Evolutionary conservation across 78 protist genomes (phyloP).

Genomic region (Protostelium mycophagum): DNA sequence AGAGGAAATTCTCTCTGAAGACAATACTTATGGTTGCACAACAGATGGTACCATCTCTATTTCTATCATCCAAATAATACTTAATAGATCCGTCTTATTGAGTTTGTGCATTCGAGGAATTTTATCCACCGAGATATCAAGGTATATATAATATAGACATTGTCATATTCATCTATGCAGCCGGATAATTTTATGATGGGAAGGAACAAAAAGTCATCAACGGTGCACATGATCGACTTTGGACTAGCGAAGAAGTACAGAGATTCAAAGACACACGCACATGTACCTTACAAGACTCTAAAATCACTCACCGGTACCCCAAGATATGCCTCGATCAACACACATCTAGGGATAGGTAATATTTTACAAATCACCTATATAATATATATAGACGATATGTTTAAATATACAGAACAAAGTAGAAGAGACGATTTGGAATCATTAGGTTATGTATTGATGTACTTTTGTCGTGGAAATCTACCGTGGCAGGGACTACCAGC

Average conservation of each 20-base stretch:
- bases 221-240: conserved; percentile 82
- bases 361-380: not conserved
- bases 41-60: conserved; percentile 72
- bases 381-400: too few species aligned
- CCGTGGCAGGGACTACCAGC: conserved; percentile 96
- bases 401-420: conserved; percentile 75
- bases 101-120: conserved; percentile 57
- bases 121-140: conserved; percentile 86
- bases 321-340: conserved; percentile 85
- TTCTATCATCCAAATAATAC: not conserved
- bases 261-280: conserved; percentile 80
- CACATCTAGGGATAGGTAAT: conserved; percentile 83
- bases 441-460: conserved; percentile 81
- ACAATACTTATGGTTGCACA: conserved; percentile 86
- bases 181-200: conserved; percentile 96
- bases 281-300: conserved; percentile 88
- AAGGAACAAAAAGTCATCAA: conserved; percentile 17
- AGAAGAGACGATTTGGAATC: conserved; percentile 92
- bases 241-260: conserved; percentile 91
- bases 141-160: not conserved
- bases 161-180: conserved; percentile 10
- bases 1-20: conserved; percentile 74
- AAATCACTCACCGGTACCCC: conserved; percentile 93
- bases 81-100: not conserved
- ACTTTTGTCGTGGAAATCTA: conserved; percentile 77